Evolutionary conservation across 192 early-diverging fungal species (phyloP).

Genomic region (Cetraspora pellucida): DNA sequence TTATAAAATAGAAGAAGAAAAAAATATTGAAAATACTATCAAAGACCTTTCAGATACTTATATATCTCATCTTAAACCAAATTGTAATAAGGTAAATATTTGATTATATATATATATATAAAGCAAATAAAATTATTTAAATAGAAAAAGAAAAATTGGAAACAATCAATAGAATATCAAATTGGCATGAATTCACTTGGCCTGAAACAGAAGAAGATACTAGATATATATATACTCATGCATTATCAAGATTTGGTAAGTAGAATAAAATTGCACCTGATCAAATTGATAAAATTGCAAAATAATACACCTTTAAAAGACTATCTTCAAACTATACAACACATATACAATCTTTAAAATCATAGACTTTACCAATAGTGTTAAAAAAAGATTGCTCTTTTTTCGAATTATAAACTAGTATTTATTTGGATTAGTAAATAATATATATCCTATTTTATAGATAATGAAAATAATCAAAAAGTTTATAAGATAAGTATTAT

Average conservation of each 20-base stretch:
- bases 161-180: neutral
- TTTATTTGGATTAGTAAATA: too few relatives aligned
- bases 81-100: neutral
- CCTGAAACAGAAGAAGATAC: neutral
- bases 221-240: neutral
- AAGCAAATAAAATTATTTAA: neutral
- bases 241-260: neutral
- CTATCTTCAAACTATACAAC: neutral
- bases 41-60: neutral
- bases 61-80: neutral
- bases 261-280: neutral
- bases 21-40: neutral
- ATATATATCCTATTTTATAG: too few relatives aligned
- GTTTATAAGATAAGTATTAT: too few relatives aligned
- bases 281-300: slow-evolving; percentile 9
- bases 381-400: too few relatives aligned
- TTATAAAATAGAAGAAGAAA: neutral
- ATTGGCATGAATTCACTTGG: neutral
- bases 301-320: neutral
- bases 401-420: too few relatives aligned
- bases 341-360: neutral
- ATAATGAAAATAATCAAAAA: too few relatives aligned
- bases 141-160: neutral
- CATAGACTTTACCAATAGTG: neutral
- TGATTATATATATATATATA: neutral